A percentile compares a stretch with the other conserved stretches of the same genome.
phyloP scores from a whole-genome alignment of 345 rosid genomes.

The Salix brachista region DNA sequence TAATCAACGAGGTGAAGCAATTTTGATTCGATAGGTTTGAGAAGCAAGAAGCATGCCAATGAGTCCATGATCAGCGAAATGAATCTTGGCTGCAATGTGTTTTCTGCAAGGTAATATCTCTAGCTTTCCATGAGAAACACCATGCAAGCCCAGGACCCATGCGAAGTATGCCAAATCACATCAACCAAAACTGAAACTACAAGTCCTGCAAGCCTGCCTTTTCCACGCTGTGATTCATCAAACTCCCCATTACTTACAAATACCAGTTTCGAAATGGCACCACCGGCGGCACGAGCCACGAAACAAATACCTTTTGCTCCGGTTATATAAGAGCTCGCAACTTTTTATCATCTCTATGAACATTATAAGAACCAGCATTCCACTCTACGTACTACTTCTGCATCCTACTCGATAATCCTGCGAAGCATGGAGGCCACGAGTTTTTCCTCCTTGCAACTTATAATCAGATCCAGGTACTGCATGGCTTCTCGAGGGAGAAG shows the following conservation, averaged over 20 bases:
- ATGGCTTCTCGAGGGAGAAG: slow-evolving; percentile 60
- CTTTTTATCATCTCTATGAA: neutral
- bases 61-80: too few relatives aligned
- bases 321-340: neutral
- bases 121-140: too few relatives aligned
- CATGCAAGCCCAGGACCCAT: too few relatives aligned
- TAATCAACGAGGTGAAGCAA: too few relatives aligned
- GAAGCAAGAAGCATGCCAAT: too few relatives aligned
- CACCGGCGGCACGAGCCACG: neutral
- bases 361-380: neutral
- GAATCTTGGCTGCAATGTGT: too few relatives aligned
- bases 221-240: neutral
- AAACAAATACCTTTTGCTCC: neutral
- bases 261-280: neutral
- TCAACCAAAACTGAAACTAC: too few relatives aligned
- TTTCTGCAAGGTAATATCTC: too few relatives aligned
- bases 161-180: too few relatives aligned
- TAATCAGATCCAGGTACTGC: slow-evolving; percentile 54
- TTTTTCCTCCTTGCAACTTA: slow-evolving; percentile 33
- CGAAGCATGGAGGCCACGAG: slow-evolving; percentile 10
- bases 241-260: neutral
- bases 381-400: neutral
- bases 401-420: slow-evolving; percentile 6
- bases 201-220: too few relatives aligned
- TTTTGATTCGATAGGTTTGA: too few relatives aligned